Evolutionary conservation across 495 filamentous ascomycete species (phyloP), one percentile per base, ranked within the genome.

Genomic region (Apodospora peruviana): DNA sequence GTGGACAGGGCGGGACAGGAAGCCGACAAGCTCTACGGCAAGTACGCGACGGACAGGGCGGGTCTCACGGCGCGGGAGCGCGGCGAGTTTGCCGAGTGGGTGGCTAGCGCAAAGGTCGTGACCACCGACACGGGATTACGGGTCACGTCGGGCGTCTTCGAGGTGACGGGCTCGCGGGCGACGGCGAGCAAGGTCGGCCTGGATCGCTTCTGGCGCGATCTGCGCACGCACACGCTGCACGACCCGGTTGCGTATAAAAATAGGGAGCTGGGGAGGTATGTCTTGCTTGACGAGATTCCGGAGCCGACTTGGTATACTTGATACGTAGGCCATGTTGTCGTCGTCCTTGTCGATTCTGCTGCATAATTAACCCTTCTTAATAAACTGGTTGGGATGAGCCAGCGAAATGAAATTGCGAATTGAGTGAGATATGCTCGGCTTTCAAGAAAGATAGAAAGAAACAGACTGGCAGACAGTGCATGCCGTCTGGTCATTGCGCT

Each of bases 191-290:
- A 72, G 53, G 72, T 78, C 0, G 78, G 78, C 0, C 61, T 84
- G 43, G 81, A 82, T 63, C 62, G 80, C 25, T 83, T 78, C 59
- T 83, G 78, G 77, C 62, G 80, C 43, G 79, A 83, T 52, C 58
- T 81, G 12, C 58, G 81, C n/a, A 79, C 77, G 17, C 81, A 84
- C 59, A 76, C 69, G 0, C 57, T 83, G 54, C 81, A 84, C 65
- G 80, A 84, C 58, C 80, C 80, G 2, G 77, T 83, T 23, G 75
- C 77, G 35, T 82, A 82, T 52, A 82, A 83, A 72, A 75, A 78
- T 41, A 60, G 72, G 43, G 79, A 83, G 65, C 43, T 82, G 52
- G 79, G 80, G 1, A 60, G 75, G 52, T 83, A 59, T 59, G 59
- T 70, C 27, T 55, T 84, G 39, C 47, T 80, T 45, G 66, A 65